Evolutionary conservation across 2,329 filamentous ascomycete species (phyloP).

Genomic region (Amylocarpus encephaloides): DNA sequence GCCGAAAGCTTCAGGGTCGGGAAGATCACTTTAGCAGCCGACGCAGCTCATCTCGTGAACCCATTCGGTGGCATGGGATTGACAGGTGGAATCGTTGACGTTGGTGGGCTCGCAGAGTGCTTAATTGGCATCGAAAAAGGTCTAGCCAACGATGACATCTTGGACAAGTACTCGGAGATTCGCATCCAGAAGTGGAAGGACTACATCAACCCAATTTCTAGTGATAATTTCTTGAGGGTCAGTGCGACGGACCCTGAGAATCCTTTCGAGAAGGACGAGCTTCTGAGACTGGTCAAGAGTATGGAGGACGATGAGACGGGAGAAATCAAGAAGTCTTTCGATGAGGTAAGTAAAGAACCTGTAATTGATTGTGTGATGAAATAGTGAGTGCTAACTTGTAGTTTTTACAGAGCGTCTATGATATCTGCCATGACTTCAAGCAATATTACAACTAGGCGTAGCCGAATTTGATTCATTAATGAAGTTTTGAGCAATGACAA

Average conservation of each 20-base stretch:
- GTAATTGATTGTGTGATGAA: slow-evolving; percentile 4
- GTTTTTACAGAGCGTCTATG: slow-evolving; percentile 1
- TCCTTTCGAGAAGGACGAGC: slow-evolving; percentile 32
- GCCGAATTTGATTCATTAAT: too few species aligned
- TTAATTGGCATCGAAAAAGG: slow-evolving; percentile 37
- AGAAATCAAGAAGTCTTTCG: slow-evolving; percentile 3
- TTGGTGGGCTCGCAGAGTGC: slow-evolving; percentile 54
- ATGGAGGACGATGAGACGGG: slow-evolving; percentile 2
- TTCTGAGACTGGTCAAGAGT: slow-evolving; percentile 21
- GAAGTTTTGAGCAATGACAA: too few species aligned
- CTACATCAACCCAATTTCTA: slow-evolving; percentile 35
- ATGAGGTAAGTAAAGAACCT: slow-evolving; percentile 2
- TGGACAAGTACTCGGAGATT: slow-evolving; percentile 36
- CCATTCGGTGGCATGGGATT: slow-evolving; percentile 50
- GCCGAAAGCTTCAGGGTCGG: slow-evolving; percentile 41
- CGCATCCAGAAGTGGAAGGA: slow-evolving; percentile 33
- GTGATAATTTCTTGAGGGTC: slow-evolving; percentile 35
- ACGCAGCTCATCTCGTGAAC: slow-evolving; percentile 45
- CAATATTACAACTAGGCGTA: not conserved
- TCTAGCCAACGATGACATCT: slow-evolving; percentile 31
- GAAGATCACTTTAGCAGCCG: slow-evolving; percentile 40
- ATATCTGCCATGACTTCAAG: slow-evolving; percentile 5
- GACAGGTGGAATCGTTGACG: slow-evolving; percentile 58
- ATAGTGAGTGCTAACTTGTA: not conserved
- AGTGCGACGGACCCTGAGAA: slow-evolving; percentile 32